Percentiles rank a stretch among this genome's conserved stretches.
Conservation (phyloP, 1,139 yeast genomes). For the Meyerozyma carpophila region DNA sequence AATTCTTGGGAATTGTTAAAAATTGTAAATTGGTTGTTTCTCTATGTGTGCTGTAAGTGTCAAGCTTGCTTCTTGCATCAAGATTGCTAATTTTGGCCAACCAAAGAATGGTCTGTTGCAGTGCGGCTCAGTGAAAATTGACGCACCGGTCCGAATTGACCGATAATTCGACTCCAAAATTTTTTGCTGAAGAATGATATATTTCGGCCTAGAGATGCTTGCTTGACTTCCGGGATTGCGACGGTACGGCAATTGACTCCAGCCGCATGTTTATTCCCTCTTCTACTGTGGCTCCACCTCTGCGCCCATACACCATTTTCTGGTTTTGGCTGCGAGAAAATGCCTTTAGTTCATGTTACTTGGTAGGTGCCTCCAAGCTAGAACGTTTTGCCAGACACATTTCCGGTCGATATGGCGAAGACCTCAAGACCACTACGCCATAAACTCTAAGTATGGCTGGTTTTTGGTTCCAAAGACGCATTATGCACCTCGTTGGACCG, state of each 20-base stretch:
- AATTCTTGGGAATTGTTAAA: too few species aligned
- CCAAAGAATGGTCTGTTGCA: not conserved
- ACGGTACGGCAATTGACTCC: too few species aligned
- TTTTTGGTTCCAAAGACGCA: constrained; percentile 21
- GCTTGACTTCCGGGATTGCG: too few species aligned
- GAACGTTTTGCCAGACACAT: not conserved
- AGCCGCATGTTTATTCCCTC: too few species aligned
- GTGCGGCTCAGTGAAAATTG: not conserved
- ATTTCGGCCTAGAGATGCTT: too few species aligned
- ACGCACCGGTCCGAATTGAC: not conserved
- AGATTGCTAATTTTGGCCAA: too few species aligned
- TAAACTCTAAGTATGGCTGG: constrained; percentile 30
- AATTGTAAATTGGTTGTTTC: too few species aligned
- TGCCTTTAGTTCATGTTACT: not conserved
- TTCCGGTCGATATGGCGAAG: not conserved
- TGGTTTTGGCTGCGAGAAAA: not conserved
- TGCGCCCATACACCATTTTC: not conserved
- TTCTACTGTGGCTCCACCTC: too few species aligned
- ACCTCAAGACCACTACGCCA: constrained; percentile 7
- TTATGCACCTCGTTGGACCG: constrained; percentile 28
- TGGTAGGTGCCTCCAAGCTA: not conserved
- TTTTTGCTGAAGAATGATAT: too few species aligned
- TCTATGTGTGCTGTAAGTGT: too few species aligned
- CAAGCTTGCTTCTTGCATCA: too few species aligned
- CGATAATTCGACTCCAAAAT: too few species aligned